Conservation (phyloP, 2,329 filamentous ascomycete species). For the Fusarium sp. region DNA sequence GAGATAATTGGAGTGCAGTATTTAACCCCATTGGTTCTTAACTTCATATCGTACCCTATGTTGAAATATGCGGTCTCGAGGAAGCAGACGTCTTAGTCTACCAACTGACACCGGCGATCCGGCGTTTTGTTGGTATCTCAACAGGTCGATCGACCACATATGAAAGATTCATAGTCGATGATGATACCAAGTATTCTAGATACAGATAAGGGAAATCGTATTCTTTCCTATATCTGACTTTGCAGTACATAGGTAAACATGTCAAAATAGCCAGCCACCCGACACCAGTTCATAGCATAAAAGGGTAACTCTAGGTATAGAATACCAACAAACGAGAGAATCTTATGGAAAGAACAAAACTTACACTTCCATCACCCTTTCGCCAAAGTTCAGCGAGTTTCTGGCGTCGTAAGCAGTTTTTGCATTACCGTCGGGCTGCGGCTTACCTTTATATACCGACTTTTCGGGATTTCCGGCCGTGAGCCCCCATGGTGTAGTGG, state of each 20-base stretch:
- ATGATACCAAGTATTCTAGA: no score
- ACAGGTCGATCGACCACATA: no score
- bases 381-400: neutral
- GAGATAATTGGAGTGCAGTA: neutral
- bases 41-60: neutral
- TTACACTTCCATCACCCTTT: neutral
- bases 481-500: constrained; percentile 37
- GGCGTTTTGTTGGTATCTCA: neutral
- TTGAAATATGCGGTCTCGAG: neutral
- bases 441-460: neutral
- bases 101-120: neutral
- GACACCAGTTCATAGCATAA: neutral
- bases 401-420: no score
- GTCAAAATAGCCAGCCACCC: neutral
- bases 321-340: neutral
- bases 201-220: neutral
- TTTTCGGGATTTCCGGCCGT: constrained; percentile 6
- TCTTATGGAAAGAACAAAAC: no score
- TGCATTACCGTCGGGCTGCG: rapidly evolving
- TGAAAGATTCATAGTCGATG: neutral
- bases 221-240: neutral
- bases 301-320: neutral
- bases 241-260: neutral
- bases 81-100: neutral
- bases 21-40: neutral